Base-by-base conservation (phyloP, 352 stramenopile genomes). In the Pythium aristosporum region DNA sequence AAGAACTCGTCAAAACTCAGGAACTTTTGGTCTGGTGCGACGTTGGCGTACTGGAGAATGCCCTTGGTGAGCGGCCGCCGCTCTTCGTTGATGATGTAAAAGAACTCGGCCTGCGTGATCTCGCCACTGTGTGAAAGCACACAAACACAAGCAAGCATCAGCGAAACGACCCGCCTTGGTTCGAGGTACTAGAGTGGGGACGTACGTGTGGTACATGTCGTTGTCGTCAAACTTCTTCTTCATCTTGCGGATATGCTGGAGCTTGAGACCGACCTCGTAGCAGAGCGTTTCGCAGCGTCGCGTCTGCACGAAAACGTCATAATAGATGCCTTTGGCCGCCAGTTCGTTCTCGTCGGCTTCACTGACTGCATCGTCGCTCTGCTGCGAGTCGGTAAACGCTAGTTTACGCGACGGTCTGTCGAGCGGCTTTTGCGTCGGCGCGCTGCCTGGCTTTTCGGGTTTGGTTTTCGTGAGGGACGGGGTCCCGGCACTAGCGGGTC, bases 161-260 rank as follows among this genome's bases (percentile, higher is more conserved):
- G 32, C 50, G 1, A 44, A 16, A 25, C 7, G 16, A 4, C 6
- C 25, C 15, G 48, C 4, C 23, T 15, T 28, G 7, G 54, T 20
- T 28, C 18, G 2, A 18, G 37, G 15, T 12, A 13, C 4, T 13
- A 21, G 12, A 51, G 34, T 3, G 43, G 0, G 5, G 1, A 78
- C 80, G 64, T 79, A 90, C 79, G 74, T 85, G 60, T 81, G 75
- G 60, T 85, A 91, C 80, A 91, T 89, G 61, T 89, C 80, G 73
- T 89, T 91, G 34, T 72, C 73, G 52, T 89, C 75, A 44, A 83
- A 88, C 46, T 85, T 87, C 52, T 74, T 77, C 67, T 91, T 91
- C 68, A 91, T 82, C 54, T 75, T 78, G 12, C 82, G 76, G 48
- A 89, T 83, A 51, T 91, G 72, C 11, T 65, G 65, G 51, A 82